Evolutionary conservation across 306 rosid genomes (phyloP), one percentile per base, ranked within the genome.

Genomic region (Fragaria vesca): DNA sequence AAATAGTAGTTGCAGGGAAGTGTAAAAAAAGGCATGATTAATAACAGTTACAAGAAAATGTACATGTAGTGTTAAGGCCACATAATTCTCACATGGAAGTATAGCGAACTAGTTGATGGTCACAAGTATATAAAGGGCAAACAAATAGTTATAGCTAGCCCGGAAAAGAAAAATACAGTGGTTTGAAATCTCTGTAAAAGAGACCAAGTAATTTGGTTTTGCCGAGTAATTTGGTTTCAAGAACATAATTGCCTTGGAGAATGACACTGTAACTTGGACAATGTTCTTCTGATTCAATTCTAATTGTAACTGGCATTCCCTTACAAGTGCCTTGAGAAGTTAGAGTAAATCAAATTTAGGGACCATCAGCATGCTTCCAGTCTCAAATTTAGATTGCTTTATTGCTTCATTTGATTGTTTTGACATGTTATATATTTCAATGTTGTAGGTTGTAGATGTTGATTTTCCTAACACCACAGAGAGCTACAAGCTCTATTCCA

Each of bases 381-480:
- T 55, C 38, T 38, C 12, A 12, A 54, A n/a, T 20, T 73, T 38
- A 12, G 55, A 51, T n/a, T 51, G 52, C n/a, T 72, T 34, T 51
- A 30, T 43, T 69, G 68, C 40, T 74, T 60, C 20, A 45, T 74
- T 11, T 9, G 40, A 26, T 43, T 26, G 45, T 42, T 67, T 66
- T 40, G 70, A 42, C 71, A 71, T 48, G 67, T 12, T 17, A 30
- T 38, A 79, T 81, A 54, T 72, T 40, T 85, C 76, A 81, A 80
- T 81, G 46, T 54, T 72, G 73, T 89, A 96, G 98, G 90, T 86
- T 6, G 97, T 96, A 60, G 98, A 96, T 60, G 78, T 91, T 79
- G 97, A 93, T 83, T 84, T 89, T 88, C 97, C 96, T 79, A 90
- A 87, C 83, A 96, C 97, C 72, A 90, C 99, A 55, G 99, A 93